phyloP scores from a whole-genome alignment of 495 filamentous ascomycete genomes.

The Penicillium canariense region DNA sequence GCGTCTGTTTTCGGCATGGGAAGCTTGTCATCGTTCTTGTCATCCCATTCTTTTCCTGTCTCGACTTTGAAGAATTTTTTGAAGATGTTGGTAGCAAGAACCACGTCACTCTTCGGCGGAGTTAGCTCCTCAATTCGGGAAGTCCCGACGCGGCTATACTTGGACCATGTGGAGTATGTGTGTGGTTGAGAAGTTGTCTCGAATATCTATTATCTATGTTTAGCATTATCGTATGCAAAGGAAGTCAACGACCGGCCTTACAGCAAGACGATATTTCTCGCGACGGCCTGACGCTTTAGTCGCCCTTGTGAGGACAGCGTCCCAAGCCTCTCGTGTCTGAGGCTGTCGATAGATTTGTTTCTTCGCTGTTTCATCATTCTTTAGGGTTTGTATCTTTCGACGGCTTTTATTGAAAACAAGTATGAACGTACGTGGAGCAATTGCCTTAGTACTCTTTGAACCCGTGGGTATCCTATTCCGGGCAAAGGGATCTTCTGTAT shows the following conservation, averaged over 20 bases:
- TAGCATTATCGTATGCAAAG: not conserved
- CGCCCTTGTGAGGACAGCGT: slow-evolving; percentile 1
- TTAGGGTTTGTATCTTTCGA: not conserved
- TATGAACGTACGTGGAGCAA: not conserved
- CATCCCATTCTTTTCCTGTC: slow-evolving; percentile 55
- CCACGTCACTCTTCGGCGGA: slow-evolving; percentile 27
- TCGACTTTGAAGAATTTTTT: slow-evolving; percentile 54
- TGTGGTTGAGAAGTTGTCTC: slow-evolving; percentile 46
- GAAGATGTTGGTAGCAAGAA: slow-evolving; percentile 46
- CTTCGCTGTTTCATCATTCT: slow-evolving; percentile 2
- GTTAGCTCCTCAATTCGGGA: slow-evolving; percentile 29
- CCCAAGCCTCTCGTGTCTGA: slow-evolving; percentile 8
- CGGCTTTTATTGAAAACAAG: not conserved
- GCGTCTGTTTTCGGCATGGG: slow-evolving; percentile 18
- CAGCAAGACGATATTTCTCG: slow-evolving; percentile 31
- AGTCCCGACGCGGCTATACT: slow-evolving; percentile 33
- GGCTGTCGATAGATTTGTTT: not conserved
- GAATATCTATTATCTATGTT: slow-evolving; percentile 44
- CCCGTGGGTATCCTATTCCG: not conserved
- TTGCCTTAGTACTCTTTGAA: not conserved
- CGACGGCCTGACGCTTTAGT: slow-evolving; percentile 3
- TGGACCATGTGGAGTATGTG: slow-evolving; percentile 43
- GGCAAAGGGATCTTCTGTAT: slow-evolving; percentile 9
- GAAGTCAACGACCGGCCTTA: slow-evolving; percentile 12
- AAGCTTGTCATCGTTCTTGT: slow-evolving; percentile 31